These are phyloP conservation scores for Furcasterigmium furcatum DNA, from an alignment of 2,329 filamentous ascomycete species.

Conservation along the genomic window DNA sequence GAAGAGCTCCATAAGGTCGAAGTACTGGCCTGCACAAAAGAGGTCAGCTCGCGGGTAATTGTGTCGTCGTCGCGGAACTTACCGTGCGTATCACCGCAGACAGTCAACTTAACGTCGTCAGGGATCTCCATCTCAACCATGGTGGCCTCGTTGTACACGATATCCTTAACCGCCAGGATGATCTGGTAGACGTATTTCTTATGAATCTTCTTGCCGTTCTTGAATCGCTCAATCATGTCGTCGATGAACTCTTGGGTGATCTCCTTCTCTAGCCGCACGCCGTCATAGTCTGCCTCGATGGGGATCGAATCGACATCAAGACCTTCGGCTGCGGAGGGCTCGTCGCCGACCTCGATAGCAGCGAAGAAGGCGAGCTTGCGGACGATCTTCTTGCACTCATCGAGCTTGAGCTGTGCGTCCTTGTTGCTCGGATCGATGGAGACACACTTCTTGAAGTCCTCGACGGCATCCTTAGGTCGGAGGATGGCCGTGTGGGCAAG, in stretches of 20 bases:
- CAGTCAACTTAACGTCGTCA: constrained; percentile 76
- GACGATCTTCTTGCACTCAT: constrained; percentile 93
- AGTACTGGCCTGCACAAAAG: constrained; percentile 83
- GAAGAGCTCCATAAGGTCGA: constrained; percentile 96
- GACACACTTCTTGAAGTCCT: constrained; percentile 89
- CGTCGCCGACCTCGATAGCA: constrained; percentile 90
- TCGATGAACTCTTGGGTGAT: constrained; percentile 98
- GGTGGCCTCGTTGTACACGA: constrained; percentile 88
- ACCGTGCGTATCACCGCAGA: constrained; percentile 98
- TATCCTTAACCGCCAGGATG: constrained; percentile 80
- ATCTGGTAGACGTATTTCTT: constrained; percentile 98
- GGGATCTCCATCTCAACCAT: constrained; percentile 93
- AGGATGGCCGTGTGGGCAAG: constrained; percentile 90
- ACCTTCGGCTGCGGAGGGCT: constrained; percentile 87
- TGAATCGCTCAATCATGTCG: constrained; percentile 96
- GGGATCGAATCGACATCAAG: constrained; percentile 83
- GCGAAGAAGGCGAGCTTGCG: constrained; percentile 90
- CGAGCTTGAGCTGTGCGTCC: constrained; percentile 84
- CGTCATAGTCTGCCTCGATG: constrained; percentile 84
- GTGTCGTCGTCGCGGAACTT: no score
- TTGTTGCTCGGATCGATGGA: constrained; percentile 85
- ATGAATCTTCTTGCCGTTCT: constrained; percentile 90
- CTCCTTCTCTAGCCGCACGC: constrained; percentile 68
- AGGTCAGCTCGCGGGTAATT: constrained; percentile 15
- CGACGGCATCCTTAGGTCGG: constrained; percentile 80